phyloP scores from a whole-genome alignment of 2,329 filamentous ascomycete genomes.

The Aspergillus fischeri region DNA sequence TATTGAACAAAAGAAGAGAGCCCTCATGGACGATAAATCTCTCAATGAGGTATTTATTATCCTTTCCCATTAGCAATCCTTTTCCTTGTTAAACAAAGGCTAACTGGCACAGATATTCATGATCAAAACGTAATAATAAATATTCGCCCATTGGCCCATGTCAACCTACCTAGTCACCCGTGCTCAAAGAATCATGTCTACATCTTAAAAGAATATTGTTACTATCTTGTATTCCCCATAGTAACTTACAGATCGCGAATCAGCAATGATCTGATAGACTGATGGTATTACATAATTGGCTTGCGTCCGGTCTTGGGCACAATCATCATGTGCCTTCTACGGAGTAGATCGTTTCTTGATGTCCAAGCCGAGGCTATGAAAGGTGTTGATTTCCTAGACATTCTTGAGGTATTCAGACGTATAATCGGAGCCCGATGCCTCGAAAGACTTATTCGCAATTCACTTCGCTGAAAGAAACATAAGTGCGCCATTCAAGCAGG shows the following conservation, averaged over 20 bases:
- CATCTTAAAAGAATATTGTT: not conserved
- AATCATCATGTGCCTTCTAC: not conserved
- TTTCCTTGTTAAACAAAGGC: conserved; percentile 2
- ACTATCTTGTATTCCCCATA: not conserved
- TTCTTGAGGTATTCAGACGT: not conserved
- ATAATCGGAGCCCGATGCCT: not conserved
- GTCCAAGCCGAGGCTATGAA: not conserved
- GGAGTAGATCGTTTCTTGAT: not conserved
- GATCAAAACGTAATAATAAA: conserved; percentile 22
- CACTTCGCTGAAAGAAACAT: not conserved
- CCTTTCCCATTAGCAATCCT: not conserved
- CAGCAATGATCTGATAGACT: not conserved
- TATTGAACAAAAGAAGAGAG: conserved; percentile 83
- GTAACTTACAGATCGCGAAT: not conserved
- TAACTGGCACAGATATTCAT: conserved; percentile 34
- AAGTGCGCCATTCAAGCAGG: not conserved
- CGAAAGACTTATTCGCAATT: not conserved
- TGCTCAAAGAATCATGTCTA: not conserved
- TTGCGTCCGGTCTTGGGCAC: not conserved
- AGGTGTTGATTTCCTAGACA: not conserved
- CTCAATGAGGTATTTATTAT: conserved; percentile 70
- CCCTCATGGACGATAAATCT: conserved; percentile 73
- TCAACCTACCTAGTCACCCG: not conserved
- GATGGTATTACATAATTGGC: not conserved
- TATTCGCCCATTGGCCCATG: not conserved